Percentiles rank a stretch among this genome's conserved stretches.
These are phyloP conservation scores for Boletus reticuloceps DNA, from an alignment of 768 basidiomycete genomes.

Conservation along the genomic window DNA sequence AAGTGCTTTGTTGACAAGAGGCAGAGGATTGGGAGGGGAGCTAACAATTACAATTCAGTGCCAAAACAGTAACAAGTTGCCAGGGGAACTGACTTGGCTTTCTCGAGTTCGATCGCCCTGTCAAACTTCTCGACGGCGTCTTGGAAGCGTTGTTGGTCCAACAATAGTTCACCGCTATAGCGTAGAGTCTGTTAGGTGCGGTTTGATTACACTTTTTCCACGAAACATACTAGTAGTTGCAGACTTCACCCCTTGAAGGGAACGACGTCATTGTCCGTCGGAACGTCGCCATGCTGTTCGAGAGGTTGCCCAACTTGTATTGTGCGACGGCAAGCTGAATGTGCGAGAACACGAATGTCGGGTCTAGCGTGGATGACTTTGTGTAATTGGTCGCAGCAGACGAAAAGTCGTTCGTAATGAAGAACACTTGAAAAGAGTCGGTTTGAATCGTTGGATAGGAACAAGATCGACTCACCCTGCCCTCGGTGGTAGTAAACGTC, in stretches of 20 bases:
- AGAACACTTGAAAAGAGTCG: slow-evolving; percentile 58
- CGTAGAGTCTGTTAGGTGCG: background rate
- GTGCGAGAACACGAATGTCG: slow-evolving; percentile 91
- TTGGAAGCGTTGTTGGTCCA: slow-evolving; percentile 86
- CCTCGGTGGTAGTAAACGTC: slow-evolving; percentile 99
- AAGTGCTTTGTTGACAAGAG: slow-evolving; percentile 97
- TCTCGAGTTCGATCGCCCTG: slow-evolving; percentile 84
- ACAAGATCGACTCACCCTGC: slow-evolving; percentile 56
- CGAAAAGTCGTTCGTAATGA: slow-evolving; percentile 89
- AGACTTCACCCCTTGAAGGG: slow-evolving; percentile 84
- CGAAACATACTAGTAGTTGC: slow-evolving; percentile 85
- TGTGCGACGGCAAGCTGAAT: slow-evolving; percentile 97
- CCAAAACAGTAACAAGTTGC: background rate
- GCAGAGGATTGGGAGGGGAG: slow-evolving; percentile 78
- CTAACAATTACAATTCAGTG: slow-evolving; percentile 16
- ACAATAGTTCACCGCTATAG: slow-evolving; percentile 83
- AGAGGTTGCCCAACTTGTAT: slow-evolving; percentile 82
- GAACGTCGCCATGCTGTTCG: slow-evolving; percentile 89
- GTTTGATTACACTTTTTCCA: background rate
- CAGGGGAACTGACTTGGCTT: slow-evolving; percentile 50
- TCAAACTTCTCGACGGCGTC: slow-evolving; percentile 95
- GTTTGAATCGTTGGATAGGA: background rate
- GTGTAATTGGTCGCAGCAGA: slow-evolving; percentile 89
- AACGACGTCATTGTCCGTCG: slow-evolving; percentile 79
- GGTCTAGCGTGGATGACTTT: slow-evolving; percentile 84